phyloP scores from a whole-genome alignment of 257 asterid species.

The Anisodus acutangulus region DNA sequence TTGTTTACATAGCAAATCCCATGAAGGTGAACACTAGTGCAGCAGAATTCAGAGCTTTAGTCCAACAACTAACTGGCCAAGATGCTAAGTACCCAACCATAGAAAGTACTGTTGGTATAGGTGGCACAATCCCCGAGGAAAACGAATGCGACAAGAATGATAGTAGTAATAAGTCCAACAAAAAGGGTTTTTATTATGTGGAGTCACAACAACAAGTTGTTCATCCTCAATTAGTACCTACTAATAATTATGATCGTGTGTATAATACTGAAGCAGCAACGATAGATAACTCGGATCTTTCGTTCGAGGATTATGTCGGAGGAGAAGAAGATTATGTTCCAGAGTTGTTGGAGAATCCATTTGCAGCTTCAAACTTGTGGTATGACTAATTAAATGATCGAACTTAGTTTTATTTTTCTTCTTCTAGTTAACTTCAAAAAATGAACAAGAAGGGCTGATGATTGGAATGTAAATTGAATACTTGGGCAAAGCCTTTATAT shows the following conservation, averaged over 20 bases:
- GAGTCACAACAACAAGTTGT: background rate
- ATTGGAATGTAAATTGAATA: background rate
- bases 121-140: too few species aligned
- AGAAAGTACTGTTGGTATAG: background rate
- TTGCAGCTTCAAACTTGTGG: constrained; percentile 22
- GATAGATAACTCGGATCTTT: constrained; percentile 29
- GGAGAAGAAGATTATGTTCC: constrained; percentile 28
- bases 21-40: constrained; percentile 69
- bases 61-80: constrained; percentile 82
- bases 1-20: constrained; percentile 79
- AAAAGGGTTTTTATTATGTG: background rate
- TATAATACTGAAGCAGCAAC: background rate
- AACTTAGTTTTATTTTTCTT: background rate
- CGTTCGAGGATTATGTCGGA: constrained; percentile 21
- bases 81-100: constrained; percentile 42
- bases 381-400: constrained; percentile 11
- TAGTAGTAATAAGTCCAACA: too few species aligned
- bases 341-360: constrained; percentile 29
- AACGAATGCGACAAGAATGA: background rate
- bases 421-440: background rate
- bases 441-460: background rate
- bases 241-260: background rate
- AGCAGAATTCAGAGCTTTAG: constrained; percentile 66
- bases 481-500: background rate
- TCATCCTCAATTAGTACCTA: background rate